Conservation (phyloP, 2,329 filamentous ascomycete species). For the Microcyclospora pomicola region DNA sequence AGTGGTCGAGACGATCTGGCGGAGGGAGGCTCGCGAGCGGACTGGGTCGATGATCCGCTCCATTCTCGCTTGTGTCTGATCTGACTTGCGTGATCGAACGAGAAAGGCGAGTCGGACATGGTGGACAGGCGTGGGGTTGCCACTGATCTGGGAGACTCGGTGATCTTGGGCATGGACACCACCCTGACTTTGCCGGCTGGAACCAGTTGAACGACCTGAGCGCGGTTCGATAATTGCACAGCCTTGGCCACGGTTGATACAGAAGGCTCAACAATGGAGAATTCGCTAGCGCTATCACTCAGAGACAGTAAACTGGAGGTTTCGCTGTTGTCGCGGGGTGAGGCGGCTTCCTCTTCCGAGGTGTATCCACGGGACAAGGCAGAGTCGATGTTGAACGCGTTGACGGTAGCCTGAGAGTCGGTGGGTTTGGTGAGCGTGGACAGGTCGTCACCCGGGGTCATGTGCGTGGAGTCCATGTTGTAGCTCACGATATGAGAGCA, state of each 20-base stretch:
- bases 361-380: conserved; percentile 12
- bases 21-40: background rate
- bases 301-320: conserved; percentile 11
- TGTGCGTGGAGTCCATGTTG: background rate
- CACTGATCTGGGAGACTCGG: conserved; percentile 1
- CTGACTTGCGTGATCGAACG: background rate
- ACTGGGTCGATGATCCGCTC: background rate
- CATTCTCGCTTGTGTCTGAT: background rate
- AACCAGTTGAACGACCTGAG: conserved; percentile 17
- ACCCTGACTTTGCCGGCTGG: conserved; percentile 17
- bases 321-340: conserved; percentile 12
- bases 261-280: conserved; percentile 12
- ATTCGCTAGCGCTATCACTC: conserved; percentile 3
- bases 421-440: background rate
- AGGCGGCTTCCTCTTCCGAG: conserved; percentile 20
- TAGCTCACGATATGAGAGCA: background rate
- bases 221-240: conserved; percentile 15
- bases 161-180: conserved; percentile 14
- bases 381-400: conserved; percentile 2
- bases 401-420: conserved; percentile 1
- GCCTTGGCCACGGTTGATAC: conserved; percentile 9
- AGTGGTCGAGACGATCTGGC: background rate
- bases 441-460: conserved; percentile 2
- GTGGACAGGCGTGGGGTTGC: background rate
- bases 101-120: background rate